A percentile compares a stretch with the other conserved stretches of the same genome.
Conservation (phyloP, 228 moss, liverwort and hornwort species). For the Sphagnum fallax region DNA sequence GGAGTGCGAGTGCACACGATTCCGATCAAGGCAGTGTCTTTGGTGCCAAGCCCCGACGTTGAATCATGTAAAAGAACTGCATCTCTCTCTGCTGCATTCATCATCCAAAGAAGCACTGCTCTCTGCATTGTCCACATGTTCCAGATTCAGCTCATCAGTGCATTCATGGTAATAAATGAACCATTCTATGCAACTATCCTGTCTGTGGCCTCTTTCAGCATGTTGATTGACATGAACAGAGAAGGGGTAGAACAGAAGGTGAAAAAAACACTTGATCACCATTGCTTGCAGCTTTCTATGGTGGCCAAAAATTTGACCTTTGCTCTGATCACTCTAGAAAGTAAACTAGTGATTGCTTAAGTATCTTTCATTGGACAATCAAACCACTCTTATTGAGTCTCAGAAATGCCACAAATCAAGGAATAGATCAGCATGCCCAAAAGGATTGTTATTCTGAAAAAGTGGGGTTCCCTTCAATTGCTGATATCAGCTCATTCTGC, state of each 20-base stretch:
- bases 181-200: no score
- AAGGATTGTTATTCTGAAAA: no score
- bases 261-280: no score
- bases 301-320: no score
- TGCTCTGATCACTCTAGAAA: no score
- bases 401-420: neutral
- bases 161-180: neutral
- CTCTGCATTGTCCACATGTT: conserved; percentile 16
- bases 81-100: conserved; percentile 51
- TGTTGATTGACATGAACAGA: no score
- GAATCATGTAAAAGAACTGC: conserved; percentile 32
- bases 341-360: no score
- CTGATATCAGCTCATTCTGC: neutral
- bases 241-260: no score
- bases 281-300: no score
- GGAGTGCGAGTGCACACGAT: conserved; percentile 55
- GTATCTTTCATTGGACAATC: no score
- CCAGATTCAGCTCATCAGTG: neutral
- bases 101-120: conserved; percentile 56
- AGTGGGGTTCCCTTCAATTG: neutral
- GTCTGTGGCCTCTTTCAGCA: no score
- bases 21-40: conserved; percentile 37
- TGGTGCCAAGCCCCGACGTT: conserved; percentile 42
- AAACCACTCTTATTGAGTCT: no score
- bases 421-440: neutral